Percentiles rank a stretch among this genome's conserved stretches.
Conservation (phyloP, 306 rosid species). For the Betula pendula region DNA sequence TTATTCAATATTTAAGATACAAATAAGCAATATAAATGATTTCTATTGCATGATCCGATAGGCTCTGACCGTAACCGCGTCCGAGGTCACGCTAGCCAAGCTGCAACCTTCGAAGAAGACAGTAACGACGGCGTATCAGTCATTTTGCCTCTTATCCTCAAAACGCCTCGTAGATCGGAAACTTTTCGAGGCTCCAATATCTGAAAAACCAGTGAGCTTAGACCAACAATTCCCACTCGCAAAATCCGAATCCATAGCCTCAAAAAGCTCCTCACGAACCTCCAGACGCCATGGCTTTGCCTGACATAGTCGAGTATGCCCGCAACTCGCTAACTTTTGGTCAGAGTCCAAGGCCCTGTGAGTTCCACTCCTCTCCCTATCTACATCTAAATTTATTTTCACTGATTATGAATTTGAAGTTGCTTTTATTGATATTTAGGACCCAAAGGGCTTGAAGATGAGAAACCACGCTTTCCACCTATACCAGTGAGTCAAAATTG, state of each 20-base stretch:
- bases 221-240: background rate
- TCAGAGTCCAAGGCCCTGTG: slow-evolving; percentile 91
- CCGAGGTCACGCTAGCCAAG: background rate
- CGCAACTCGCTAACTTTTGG: slow-evolving; percentile 78
- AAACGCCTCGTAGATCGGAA: background rate
- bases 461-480: slow-evolving; percentile 90
- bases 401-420: background rate
- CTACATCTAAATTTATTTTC: background rate
- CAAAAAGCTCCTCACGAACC: background rate
- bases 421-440: slow-evolving; percentile 46
- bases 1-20: no score
- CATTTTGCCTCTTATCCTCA: background rate
- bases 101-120: background rate
- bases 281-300: slow-evolving; percentile 48
- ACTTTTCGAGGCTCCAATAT: background rate
- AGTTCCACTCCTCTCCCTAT: slow-evolving; percentile 31
- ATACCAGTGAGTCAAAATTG: slow-evolving; percentile 52
- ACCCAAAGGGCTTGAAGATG: slow-evolving; percentile 97
- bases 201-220: background rate
- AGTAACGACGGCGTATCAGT: background rate
- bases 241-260: background rate
- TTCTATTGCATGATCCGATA: no score
- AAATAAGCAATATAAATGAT: no score
- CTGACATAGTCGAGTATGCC: slow-evolving; percentile 59
- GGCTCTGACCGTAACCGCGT: no score